These are phyloP conservation scores for Prunus dulcis DNA, from an alignment of 306 rosid species.

Conservation along the genomic window DNA sequence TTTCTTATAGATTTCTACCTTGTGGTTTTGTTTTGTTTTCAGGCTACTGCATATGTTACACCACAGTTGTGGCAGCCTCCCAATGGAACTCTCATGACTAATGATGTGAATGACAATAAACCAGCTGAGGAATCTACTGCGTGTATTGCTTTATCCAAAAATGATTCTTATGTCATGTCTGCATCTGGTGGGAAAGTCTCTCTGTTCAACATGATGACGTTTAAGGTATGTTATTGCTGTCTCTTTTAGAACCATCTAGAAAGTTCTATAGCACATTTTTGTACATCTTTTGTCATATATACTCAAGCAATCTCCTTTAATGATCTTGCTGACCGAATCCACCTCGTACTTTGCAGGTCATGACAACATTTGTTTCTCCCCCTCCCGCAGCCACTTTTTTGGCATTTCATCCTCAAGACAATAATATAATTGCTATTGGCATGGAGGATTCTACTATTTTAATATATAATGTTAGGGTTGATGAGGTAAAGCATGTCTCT, in stretches of 20 bases:
- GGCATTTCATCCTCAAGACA: constrained; percentile 50
- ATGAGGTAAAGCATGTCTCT: constrained; percentile 27
- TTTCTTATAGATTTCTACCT: constrained; percentile 1
- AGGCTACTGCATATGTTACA: constrained; percentile 39
- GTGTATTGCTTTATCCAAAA: constrained; percentile 45
- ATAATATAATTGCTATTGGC: constrained; percentile 46
- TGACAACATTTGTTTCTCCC: constrained; percentile 45
- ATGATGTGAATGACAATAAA: constrained; percentile 37
- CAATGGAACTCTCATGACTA: constrained; percentile 40
- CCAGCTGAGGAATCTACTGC: constrained; percentile 43
- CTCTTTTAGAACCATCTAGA: neutral
- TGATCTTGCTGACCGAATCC: neutral
- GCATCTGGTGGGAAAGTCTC: constrained; percentile 51
- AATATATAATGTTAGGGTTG: constrained; percentile 46
- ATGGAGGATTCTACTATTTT: constrained; percentile 49
- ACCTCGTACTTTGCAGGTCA: constrained; percentile 28
- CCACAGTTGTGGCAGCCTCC: constrained; percentile 53
- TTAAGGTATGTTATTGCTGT: constrained; percentile 31
- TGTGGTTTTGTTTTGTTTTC: constrained; percentile 5
- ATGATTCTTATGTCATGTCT: constrained; percentile 49
- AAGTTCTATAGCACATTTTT: neutral
- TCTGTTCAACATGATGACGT: constrained; percentile 47
- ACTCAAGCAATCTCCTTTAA: neutral
- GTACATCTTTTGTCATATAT: neutral
- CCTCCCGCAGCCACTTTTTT: constrained; percentile 48